phyloP scores from a whole-genome alignment of 495 filamentous ascomycete species.

The Xylaria intraflava region DNA sequence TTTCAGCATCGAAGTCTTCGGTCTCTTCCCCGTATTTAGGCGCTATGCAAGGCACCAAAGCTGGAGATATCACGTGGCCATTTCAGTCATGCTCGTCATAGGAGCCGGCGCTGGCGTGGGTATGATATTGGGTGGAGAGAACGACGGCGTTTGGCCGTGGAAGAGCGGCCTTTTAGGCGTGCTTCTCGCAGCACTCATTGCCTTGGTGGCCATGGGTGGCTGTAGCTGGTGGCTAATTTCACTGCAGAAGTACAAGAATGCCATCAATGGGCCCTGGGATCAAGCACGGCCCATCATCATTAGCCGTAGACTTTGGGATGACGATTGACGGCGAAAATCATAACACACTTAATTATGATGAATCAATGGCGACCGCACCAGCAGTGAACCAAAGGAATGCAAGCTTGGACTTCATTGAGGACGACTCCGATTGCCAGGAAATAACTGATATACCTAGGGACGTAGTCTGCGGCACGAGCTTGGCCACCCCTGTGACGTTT shows the following conservation, averaged over 20 bases:
- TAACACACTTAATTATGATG: background rate
- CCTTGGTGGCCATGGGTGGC: slow-evolving; percentile 71
- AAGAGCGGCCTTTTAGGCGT: slow-evolving; percentile 65
- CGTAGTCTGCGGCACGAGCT: too few relatives aligned
- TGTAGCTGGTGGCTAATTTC: slow-evolving; percentile 98
- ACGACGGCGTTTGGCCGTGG: slow-evolving; percentile 50
- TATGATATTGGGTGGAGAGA: slow-evolving; percentile 46
- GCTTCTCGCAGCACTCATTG: slow-evolving; percentile 61
- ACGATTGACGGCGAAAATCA: slow-evolving; percentile 28
- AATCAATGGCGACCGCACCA: too few relatives aligned
- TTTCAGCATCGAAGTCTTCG: slow-evolving; percentile 96
- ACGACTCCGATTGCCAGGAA: too few relatives aligned
- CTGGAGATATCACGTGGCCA: slow-evolving; percentile 71
- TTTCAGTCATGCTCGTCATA: slow-evolving; percentile 74
- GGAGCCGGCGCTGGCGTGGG: slow-evolving; percentile 74
- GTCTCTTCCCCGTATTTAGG: slow-evolving; percentile 90
- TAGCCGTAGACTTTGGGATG: slow-evolving; percentile 43
- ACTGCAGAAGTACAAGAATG: slow-evolving; percentile 97
- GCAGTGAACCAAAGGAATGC: too few relatives aligned
- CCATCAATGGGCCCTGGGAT: slow-evolving; percentile 97
- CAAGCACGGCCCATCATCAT: slow-evolving; percentile 80
- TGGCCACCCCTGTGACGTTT: too few relatives aligned
- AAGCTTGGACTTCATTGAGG: too few relatives aligned
- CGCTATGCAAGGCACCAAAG: slow-evolving; percentile 75
- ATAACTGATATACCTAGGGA: too few relatives aligned